phyloP scores from a whole-genome alignment of 192 early-diverging fungal species.

The Coemansia sp. region DNA sequence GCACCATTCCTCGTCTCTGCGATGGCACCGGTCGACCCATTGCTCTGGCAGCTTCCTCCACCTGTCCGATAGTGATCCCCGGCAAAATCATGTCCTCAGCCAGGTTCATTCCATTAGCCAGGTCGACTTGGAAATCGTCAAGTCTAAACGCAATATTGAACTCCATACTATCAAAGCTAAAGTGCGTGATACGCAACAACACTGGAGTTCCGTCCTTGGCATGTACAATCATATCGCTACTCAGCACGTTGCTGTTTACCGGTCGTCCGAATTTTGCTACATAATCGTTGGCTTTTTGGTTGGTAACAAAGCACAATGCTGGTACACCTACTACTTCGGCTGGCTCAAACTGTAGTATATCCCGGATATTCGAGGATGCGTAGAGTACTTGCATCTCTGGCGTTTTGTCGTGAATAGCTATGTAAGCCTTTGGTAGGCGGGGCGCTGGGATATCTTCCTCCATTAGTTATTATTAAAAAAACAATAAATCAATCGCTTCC shows the following conservation, averaged over 20 bases:
- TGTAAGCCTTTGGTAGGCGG: background rate
- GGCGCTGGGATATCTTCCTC: too few relatives aligned
- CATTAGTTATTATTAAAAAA: background rate
- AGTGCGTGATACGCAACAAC: constrained; percentile 3
- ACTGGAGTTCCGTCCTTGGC: background rate
- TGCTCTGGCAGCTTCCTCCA: background rate
- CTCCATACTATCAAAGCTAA: background rate
- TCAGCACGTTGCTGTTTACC: constrained; percentile 1
- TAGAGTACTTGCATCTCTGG: constrained; percentile 4
- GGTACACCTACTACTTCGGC: constrained; percentile 1
- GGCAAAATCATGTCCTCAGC: background rate
- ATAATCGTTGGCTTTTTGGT: background rate
- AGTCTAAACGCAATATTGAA: background rate
- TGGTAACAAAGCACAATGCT: background rate
- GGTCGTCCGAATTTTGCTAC: background rate
- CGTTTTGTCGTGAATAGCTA: constrained; percentile 5
- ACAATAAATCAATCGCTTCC: too few relatives aligned
- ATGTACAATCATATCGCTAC: constrained; percentile 1
- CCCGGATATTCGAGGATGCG: constrained; percentile 2
- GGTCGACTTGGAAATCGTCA: background rate
- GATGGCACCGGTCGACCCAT: too few relatives aligned
- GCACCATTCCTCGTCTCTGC: too few relatives aligned
- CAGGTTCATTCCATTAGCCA: too few relatives aligned
- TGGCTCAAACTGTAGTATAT: constrained; percentile 1
- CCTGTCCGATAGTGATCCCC: background rate